Base-by-base conservation (phyloP, 768 basidiomycete species). In the Tulasnella sp. region DNA sequence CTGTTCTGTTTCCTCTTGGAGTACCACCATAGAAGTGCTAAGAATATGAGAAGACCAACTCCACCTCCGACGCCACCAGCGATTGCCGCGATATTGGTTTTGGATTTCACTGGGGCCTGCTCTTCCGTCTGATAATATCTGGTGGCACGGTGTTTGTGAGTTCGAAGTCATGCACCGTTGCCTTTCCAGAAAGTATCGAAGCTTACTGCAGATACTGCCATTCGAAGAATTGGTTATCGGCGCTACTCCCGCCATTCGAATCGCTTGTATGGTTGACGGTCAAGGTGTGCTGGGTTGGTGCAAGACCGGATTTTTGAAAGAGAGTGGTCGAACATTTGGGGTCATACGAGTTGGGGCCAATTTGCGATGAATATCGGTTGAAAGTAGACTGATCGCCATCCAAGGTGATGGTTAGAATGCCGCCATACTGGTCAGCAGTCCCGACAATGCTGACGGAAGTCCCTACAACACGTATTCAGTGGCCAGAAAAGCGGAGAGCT, bases 121-220 rank as follows among this genome's bases (percentile, higher is more conserved):
- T 48, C 46, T 42, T 42, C 74, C 40, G 46, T 42, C 31, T 75
- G 20, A 41, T 75, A 75, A 24, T 44, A 75, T 37, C 74, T 75
- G 22, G 12, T n/a, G 12, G 40, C 7, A 75, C 31, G 18, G 40
- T 34, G 31, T 22, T 37, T 24, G 40, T 69, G 16, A 75, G 41
- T 14, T 14, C 12, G 24, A 40, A 24, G 6, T 42, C 7, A 44
- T 75, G 16, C 41, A 28, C 8, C 5, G 31, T 75, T 75, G 6
- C 24, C 24, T 54, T 12, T 5, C 22, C 22, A 12, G 24, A 48
- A 37, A 41, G 14, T 16, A 11, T n/a, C 12, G 40, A 42, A 22
- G 22, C 74, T 75, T 42, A 75, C 74, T 75, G 41, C 6, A 75
- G 74, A 41, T 75, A 75, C 74, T 75, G 74, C 74, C 74, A 75